These are phyloP conservation scores for Hexamita inflata DNA, from an alignment of 208 protist genomes.

Conservation along the genomic window DNA sequence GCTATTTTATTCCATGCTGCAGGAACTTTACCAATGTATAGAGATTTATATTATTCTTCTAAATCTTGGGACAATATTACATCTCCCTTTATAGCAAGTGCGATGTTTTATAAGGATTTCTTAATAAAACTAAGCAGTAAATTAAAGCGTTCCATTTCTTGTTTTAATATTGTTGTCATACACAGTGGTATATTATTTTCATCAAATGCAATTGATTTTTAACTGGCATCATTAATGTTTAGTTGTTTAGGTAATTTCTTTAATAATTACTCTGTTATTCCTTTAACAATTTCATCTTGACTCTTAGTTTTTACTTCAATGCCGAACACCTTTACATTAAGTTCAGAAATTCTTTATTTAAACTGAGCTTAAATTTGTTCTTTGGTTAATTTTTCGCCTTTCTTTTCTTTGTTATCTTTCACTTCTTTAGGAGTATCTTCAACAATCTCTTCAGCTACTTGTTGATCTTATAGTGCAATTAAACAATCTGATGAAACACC, in stretches of 20 bases:
- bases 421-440: neutral
- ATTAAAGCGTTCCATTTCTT: constrained; percentile 88
- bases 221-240: neutral
- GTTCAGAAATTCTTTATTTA: constrained; percentile 64
- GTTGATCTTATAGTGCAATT: neutral
- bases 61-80: constrained; percentile 87
- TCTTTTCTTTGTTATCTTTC: neutral
- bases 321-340: constrained; percentile 67
- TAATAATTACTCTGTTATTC: neutral
- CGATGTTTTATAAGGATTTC: constrained; percentile 71
- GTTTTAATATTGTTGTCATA: too few relatives aligned
- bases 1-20: constrained; percentile 64
- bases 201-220: neutral
- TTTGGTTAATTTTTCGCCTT: neutral
- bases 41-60: constrained; percentile 68
- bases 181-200: neutral
- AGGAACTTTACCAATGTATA: constrained; percentile 79
- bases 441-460: neutral
- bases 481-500: constrained; percentile 61
- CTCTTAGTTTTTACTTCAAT: constrained; percentile 38
- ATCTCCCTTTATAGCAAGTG: constrained; percentile 78
- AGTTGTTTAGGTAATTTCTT: too few relatives aligned
- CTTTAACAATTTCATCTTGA: neutral
- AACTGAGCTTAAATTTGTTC: neutral
- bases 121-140: constrained; percentile 66